Base-by-base conservation (phyloP, 495 filamentous ascomycete species). In the Physcia stellaris region DNA sequence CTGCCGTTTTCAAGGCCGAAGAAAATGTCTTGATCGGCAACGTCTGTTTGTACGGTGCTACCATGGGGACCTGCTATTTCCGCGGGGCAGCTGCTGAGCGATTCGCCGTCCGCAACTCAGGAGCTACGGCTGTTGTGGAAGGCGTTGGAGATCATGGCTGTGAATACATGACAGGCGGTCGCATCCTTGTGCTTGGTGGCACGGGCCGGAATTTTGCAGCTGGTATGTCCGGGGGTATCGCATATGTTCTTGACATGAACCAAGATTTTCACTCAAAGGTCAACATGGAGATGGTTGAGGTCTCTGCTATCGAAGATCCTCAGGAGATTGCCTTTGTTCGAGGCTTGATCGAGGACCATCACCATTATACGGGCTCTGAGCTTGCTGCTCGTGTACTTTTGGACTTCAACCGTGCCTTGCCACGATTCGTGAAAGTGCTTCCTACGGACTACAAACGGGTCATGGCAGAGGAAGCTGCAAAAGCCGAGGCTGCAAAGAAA, bases 121-220 rank as follows among this genome's bases (percentile, higher is more conserved):
- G 90, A 56, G 90, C 83, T 30, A 96, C 80, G 21, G 90, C 92
- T 22, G 83, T 99, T 46, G 88, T 96, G 47, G 90, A 99, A 63
- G 90, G 92, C 61, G 77, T 94, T 38, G 90, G 90, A 67, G 90
- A 99, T 57, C 90, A 99, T 55, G 86, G 88, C 33, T 96, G 88
- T 55, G 90, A 99, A 66, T 99, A 99, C 72, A 99, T 99, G 90
- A 98, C 90, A 42, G 90, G 90, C 53, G 90, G 90, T 53, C 85
- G 92, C 55, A 75, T 96, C 26, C 64, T 99, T 41, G 68, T 92
- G 43, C 70, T 99, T 32, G 90, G 90, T 41, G 75, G 79, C 51
- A 94, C 85, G 51, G 90, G 90, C n/a, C 90, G 90, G 46, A 99
- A 99, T 70, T 99, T 99, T 52, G 90, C 92, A 52, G 90, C 90